Conservation (phyloP, 164 flowering plant genomes). For the Houttuynia cordata region DNA sequence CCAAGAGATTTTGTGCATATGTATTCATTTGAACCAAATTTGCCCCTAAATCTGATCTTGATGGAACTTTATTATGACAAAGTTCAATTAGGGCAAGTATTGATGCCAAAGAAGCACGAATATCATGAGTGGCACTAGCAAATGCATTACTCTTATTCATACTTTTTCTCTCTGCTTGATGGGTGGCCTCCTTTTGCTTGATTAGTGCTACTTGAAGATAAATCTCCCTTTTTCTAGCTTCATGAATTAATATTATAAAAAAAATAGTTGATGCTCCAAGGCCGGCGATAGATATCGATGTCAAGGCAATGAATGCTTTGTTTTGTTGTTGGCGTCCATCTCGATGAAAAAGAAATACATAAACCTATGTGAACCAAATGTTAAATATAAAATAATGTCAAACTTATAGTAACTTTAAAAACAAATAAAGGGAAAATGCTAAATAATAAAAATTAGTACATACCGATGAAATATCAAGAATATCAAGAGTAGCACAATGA, state of each 20-base stretch:
- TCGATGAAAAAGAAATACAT: conserved; percentile 23
- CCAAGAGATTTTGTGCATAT: conserved; percentile 40
- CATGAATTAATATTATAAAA: conserved; percentile 17
- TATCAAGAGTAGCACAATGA: too few species aligned
- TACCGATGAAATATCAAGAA: too few species aligned
- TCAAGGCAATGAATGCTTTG: conserved; percentile 14
- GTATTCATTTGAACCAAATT: conserved; percentile 36
- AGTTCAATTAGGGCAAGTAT: conserved; percentile 42
- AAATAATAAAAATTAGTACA: too few species aligned
- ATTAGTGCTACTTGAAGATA: conserved; percentile 31
- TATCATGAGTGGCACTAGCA: conserved; percentile 74
- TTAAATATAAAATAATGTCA: neutral
- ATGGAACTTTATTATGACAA: conserved; percentile 13
- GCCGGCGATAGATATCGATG: conserved; percentile 12
- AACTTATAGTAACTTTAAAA: too few species aligned
- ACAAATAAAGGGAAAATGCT: too few species aligned
- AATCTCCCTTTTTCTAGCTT: conserved; percentile 35
- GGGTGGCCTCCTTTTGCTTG: conserved; percentile 67
- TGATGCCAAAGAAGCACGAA: conserved; percentile 53
- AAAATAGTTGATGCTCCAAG: conserved; percentile 14
- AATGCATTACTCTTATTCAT: conserved; percentile 66
- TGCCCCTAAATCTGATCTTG: conserved; percentile 25
- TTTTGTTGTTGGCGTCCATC: conserved; percentile 14
- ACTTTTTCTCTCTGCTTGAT: conserved; percentile 78
- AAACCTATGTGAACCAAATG: conserved; percentile 25